Conservation (phyloP, 495 filamentous ascomycete genomes). For the Aspergillus olivimuriae region DNA sequence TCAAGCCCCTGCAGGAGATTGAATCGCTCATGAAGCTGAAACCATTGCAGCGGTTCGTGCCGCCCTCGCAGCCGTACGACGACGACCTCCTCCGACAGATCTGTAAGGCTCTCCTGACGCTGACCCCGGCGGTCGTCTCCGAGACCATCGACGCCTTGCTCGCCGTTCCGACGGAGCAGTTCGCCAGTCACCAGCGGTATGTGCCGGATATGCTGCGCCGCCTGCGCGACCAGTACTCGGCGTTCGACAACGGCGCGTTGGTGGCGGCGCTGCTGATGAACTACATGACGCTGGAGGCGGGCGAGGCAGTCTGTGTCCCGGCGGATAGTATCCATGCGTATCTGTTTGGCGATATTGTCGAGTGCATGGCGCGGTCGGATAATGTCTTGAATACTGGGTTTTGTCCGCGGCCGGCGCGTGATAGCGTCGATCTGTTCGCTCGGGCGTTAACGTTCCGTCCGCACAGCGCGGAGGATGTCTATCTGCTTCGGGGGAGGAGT, state of each 20-base stretch:
- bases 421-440: conserved; percentile 57
- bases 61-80: conserved; percentile 46
- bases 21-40: conserved; percentile 51
- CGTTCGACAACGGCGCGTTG: conserved; percentile 48
- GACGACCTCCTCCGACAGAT: conserved; percentile 56
- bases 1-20: conserved; percentile 60
- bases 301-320: conserved; percentile 67
- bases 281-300: conserved; percentile 57
- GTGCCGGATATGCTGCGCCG: conserved; percentile 58
- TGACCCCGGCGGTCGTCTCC: conserved; percentile 44
- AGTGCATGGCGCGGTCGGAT: conserved; percentile 80
- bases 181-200: conserved; percentile 46
- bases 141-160: conserved; percentile 45
- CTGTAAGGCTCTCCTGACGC: conserved; percentile 49
- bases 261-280: conserved; percentile 68
- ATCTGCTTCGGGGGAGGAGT: conserved; percentile 42
- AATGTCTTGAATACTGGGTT: conserved; percentile 74
- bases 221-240: conserved; percentile 59
- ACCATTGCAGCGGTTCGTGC: conserved; percentile 46
- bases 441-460: conserved; percentile 55
- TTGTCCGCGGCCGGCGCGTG: conserved; percentile 57
- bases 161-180: conserved; percentile 37
- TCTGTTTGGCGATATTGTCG: conserved; percentile 70
- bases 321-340: conserved; percentile 78
- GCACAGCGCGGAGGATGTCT: conserved; percentile 47